These are phyloP conservation scores for Fusarium sp. DNA, from an alignment of 2,329 filamentous ascomycete species.

Conservation along the genomic window DNA sequence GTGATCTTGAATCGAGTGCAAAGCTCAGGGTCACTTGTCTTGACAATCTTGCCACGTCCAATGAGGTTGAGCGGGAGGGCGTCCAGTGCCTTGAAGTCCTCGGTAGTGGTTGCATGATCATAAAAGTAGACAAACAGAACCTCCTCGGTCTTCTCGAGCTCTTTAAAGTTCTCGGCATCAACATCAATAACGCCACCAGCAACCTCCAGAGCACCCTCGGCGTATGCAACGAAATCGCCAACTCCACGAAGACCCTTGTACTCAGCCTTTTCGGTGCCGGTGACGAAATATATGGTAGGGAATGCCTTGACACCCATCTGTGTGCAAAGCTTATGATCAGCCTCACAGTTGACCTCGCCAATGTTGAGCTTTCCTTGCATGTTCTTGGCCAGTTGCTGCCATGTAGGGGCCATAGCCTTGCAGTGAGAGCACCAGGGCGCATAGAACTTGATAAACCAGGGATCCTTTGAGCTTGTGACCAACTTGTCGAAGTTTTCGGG, in stretches of 20 bases:
- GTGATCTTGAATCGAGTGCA: conserved; percentile 91
- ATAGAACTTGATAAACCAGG: conserved; percentile 99
- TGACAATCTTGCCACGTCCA: conserved; percentile 90
- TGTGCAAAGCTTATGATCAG: conserved; percentile 88
- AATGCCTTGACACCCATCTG: conserved; percentile 83
- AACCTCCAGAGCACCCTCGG: conserved; percentile 84
- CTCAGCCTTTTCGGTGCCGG: conserved; percentile 88
- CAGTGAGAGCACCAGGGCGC: conserved; percentile 98
- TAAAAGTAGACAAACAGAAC: conserved; percentile 99
- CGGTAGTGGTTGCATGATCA: conserved; percentile 90
- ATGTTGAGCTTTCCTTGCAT: conserved; percentile 92
- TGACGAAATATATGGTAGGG: conserved; percentile 93
- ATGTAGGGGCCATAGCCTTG: conserved; percentile 89
- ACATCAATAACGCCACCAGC: conserved; percentile 83
- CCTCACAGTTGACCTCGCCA: conserved; percentile 95
- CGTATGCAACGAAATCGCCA: conserved; percentile 87
- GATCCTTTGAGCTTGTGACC: conserved; percentile 87
- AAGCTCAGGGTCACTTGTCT: conserved; percentile 81
- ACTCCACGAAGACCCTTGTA: conserved; percentile 92
- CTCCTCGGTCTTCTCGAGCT: conserved; percentile 90
- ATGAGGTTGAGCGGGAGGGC: conserved; percentile 87
- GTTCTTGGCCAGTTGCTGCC: conserved; percentile 88
- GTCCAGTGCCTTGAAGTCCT: conserved; percentile 91
- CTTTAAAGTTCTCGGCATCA: conserved; percentile 77
- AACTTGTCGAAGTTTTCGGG: conserved; percentile 86